Conservation (phyloP, 2,329 filamentous ascomycete genomes). For the Magnaporthiopsis rhizophila region DNA sequence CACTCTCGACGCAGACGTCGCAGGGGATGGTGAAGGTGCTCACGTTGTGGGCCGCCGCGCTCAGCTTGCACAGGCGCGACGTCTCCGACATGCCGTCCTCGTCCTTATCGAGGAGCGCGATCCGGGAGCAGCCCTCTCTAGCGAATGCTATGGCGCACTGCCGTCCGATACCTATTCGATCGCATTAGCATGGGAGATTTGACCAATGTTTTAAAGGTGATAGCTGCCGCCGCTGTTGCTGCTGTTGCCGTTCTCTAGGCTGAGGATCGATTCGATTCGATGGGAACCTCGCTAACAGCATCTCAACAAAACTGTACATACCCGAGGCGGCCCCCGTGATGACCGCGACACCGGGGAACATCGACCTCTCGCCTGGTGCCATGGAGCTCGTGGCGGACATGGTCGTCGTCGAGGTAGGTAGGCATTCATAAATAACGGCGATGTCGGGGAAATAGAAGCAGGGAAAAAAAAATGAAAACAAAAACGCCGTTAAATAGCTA, state of each 20-base stretch:
- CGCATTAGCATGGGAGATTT: too few relatives aligned
- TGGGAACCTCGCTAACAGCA: not conserved
- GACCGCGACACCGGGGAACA: conserved; percentile 23
- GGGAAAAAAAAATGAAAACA: not conserved
- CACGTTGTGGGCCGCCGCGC: not conserved
- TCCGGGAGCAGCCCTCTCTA: conserved; percentile 31
- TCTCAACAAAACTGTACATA: conserved; percentile 11
- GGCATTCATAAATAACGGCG: not conserved
- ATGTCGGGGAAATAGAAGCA: not conserved
- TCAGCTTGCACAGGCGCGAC: conserved; percentile 14
- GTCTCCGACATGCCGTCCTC: conserved; percentile 24
- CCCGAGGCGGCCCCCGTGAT: conserved; percentile 24
- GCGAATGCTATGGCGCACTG: conserved; percentile 35
- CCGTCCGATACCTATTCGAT: conserved; percentile 35
- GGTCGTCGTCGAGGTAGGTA: not conserved
- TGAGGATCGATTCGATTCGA: too few relatives aligned
- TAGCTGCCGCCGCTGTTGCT: not conserved
- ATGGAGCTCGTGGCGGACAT: not conserved
- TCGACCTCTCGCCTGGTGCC: conserved; percentile 10
- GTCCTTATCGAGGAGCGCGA: conserved; percentile 33
- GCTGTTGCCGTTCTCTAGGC: too few relatives aligned
- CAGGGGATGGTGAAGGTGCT: conserved; percentile 19
- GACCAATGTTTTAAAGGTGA: not conserved
- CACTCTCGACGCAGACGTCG: conserved; percentile 27
- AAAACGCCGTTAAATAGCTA: not conserved